Evolutionary conservation across 257 asterid species (phyloP).

Genomic region (Nicotiana paniculata): DNA sequence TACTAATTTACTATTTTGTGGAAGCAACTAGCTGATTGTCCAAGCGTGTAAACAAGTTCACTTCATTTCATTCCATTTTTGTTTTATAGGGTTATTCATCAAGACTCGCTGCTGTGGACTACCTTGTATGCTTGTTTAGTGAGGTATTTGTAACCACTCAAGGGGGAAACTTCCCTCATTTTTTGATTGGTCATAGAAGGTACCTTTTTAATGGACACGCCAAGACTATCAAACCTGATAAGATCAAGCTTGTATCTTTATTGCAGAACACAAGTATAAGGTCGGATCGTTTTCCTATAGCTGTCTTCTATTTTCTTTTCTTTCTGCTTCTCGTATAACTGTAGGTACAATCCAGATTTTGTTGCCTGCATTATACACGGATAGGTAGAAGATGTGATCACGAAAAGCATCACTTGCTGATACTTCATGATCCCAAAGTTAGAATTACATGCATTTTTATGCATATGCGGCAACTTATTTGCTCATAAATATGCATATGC

Average conservation of each 20-base stretch:
- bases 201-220: conserved; percentile 80
- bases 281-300: conserved; percentile 24
- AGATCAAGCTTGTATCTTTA: conserved; percentile 60
- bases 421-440: not conserved
- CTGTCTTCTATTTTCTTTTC: not conserved
- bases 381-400: not conserved
- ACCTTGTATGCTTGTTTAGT: conserved; percentile 71
- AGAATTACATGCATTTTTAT: not conserved
- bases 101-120: conserved; percentile 83
- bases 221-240: conserved; percentile 77
- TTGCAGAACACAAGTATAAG: conserved; percentile 61
- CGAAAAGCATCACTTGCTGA: not conserved
- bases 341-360: not conserved
- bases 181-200: conserved; percentile 82
- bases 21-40: not conserved
- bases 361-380: not conserved
- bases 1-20: not conserved
- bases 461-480: not conserved
- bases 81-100: conserved; percentile 60
- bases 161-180: conserved; percentile 94
- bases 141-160: conserved; percentile 93
- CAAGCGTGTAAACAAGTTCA: not conserved
- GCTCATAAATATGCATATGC: not conserved
- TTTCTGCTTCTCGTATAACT: not conserved
- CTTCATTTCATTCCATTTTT: not conserved